Conservation (phyloP, 139 green algal species). For the Chlorella sp. region DNA sequence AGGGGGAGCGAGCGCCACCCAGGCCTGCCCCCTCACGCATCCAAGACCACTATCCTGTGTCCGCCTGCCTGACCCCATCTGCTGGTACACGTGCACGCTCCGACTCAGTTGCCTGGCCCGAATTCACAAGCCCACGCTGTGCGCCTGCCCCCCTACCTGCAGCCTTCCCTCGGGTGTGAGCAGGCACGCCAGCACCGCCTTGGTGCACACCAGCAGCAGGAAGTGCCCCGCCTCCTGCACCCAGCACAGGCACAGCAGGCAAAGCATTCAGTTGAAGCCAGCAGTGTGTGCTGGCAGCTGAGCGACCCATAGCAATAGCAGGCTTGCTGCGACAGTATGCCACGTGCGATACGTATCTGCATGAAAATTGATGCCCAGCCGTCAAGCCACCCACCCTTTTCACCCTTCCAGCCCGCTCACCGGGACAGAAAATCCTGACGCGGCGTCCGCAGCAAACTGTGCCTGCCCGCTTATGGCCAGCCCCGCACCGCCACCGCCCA, state of each 20-base stretch:
- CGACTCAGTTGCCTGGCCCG: too few relatives aligned
- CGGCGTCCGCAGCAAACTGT: slow-evolving; percentile 3
- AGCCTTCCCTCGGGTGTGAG: slow-evolving; percentile 34
- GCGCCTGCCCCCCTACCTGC: neutral
- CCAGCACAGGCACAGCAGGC: neutral
- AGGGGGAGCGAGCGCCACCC: too few relatives aligned
- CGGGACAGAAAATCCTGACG: neutral
- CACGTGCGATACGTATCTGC: neutral
- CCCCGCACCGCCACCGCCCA: neutral
- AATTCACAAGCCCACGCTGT: neutral
- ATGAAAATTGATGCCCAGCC: neutral
- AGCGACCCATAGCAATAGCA: neutral
- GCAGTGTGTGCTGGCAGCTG: neutral
- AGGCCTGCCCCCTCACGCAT: too few relatives aligned
- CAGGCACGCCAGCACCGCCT: slow-evolving; percentile 35
- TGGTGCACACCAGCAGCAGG: slow-evolving; percentile 30
- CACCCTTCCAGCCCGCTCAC: neutral
- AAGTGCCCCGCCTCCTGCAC: slow-evolving; percentile 35
- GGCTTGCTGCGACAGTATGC: neutral
- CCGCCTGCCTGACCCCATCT: too few relatives aligned
- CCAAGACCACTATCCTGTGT: too few relatives aligned
- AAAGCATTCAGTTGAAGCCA: neutral
- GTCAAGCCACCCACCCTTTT: neutral
- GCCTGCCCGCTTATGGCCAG: neutral
- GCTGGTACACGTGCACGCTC: too few relatives aligned